Evolutionary conservation across 2,329 filamentous ascomycete species (phyloP).

Genomic region (Botrytis fragariae): DNA sequence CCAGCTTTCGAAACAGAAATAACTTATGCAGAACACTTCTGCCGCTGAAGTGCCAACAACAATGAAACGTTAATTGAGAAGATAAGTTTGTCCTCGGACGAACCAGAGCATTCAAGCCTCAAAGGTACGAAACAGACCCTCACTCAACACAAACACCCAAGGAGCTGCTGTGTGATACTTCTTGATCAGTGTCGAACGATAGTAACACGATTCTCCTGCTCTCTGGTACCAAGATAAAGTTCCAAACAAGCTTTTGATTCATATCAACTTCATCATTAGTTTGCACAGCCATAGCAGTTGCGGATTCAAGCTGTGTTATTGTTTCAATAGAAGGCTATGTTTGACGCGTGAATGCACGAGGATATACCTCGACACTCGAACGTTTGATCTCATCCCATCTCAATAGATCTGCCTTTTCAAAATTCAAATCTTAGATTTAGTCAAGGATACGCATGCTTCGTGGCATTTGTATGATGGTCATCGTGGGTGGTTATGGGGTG

Average conservation of each 20-base stretch:
- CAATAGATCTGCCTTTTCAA: neutral
- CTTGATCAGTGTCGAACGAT: neutral
- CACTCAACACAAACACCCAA: neutral
- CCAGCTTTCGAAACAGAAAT: neutral
- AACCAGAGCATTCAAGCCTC: neutral
- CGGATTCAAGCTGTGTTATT: neutral
- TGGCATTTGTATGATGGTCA: neutral
- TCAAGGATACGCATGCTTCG: neutral
- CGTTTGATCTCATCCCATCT: slow-evolving; percentile 8
- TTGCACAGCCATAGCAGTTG: neutral
- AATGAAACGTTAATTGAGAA: neutral
- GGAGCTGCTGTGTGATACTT: neutral
- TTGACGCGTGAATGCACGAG: neutral
- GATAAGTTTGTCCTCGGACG: neutral
- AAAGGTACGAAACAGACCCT: neutral
- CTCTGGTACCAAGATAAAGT: neutral
- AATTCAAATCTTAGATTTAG: neutral
- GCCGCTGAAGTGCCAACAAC: neutral
- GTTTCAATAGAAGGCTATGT: slow-evolving; percentile 1
- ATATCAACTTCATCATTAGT: neutral
- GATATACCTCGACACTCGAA: neutral
- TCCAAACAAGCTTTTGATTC: slow-evolving; percentile 17
- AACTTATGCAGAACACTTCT: neutral
- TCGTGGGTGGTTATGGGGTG: neutral
- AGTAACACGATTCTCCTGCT: neutral